Evolutionary conservation across 2,329 filamentous ascomycete species (phyloP), one percentile per base, ranked within the genome.

Genomic region (Colletotrichum sp.): DNA sequence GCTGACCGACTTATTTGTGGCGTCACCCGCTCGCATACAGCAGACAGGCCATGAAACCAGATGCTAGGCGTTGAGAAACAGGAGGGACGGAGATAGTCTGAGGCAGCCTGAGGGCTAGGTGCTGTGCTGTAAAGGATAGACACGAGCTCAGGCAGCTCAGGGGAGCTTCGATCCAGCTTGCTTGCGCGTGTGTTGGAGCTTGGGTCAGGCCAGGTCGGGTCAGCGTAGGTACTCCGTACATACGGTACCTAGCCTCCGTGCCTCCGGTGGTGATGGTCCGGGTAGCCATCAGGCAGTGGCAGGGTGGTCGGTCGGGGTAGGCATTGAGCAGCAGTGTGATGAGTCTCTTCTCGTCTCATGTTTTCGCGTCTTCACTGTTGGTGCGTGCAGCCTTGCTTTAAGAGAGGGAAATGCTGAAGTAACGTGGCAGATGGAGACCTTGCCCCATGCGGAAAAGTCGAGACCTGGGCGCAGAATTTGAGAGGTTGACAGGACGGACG

Each of bases 351-450:
- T 75, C 73, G 70, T 75, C 73, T 75, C 73, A 75, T 75, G 38
- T 75, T 57, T 18, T 21, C 58, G 66, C 32, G 34, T 58, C 26
- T 48, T 13, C 43, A 21, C 43, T 48, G 72, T 38, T 68, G 73
- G 73, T 60, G 73, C 65, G 73, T 75, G 73, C 70, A 73, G 73
- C 64, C 70, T 67, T 65, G 70, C 58, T 75, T 73, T 73, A 68
- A 73, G 55, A 68, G 58, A 75, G 57, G 64, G 43, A 73, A 75
- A 68, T 68, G 57, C 36, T 73, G 63, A 69, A 75, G 73, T 75
- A 75, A 75, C 73, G 70, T 75, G 73, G 73, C 70, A 75, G 57
- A 75, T 73, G 73, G 73, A 60, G 70, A 69, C 73, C 36, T 75
- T 75, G 73, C 73, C 73, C 64, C 65, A 75, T 73, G 24, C 48